Base-by-base conservation (phyloP, 305 asterid species). In the Fraxinus ornus region DNA sequence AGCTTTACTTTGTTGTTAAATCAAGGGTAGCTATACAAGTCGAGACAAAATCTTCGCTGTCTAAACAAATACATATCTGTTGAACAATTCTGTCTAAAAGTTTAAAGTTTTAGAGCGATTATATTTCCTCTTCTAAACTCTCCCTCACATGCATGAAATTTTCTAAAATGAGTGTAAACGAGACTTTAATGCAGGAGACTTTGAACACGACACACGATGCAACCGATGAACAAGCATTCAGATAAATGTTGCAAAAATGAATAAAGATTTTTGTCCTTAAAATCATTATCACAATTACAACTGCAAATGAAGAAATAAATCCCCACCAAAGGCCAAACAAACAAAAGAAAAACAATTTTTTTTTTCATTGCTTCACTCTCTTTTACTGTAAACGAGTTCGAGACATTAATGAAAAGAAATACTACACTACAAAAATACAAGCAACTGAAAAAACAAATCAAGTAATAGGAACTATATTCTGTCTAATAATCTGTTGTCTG, bases 381-480 rank as follows among this genome's bases (percentile, higher is more conserved):
- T 21, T 60, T 7, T 22, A 21, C 32, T 22, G 32, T 60, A 8
- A 60, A 21, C 1, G 71, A 21, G 71, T 21, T 60, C 28, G 71
- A 60, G 71, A 7, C 74, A 79, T 79, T 81, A 85, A 52, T 28
- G 73, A 49, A 62, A 49, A 8, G 47, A 86, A 84, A 79, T 47
- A 77, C 86, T 85, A 83, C 17, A 55, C 21, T 75, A 76, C 52
- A 55, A 76, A 70, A 76, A 37, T 35, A 35, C 62, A 75, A 30
- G 68, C 83, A 76, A 81, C 52, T 0, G 39, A 30, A 71, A 30
- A 71, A 70, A 32, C 41, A 17, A 71, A 71, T 71, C 49, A 36
- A 32, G 8, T 5, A 85, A 82, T n/a, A 78, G 24, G 71, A 55
- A 76, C 80, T 81, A 84, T 86, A 49, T 83, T 86, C 86, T 78